Base-by-base conservation (phyloP, 1,139 yeast species). In the Scheffersomyces insectosa region DNA sequence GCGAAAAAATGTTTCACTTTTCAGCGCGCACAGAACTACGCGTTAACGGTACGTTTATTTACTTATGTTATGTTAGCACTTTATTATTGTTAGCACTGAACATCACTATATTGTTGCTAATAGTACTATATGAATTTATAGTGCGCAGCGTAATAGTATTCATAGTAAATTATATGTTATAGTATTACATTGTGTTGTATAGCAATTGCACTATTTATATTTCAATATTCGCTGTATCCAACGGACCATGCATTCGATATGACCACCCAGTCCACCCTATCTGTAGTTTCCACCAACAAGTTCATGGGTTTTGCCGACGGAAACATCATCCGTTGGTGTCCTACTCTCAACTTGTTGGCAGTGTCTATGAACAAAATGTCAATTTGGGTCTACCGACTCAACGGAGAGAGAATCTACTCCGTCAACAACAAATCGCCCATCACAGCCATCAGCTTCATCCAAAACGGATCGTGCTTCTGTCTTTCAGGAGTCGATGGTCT, bases 381-480 rank as follows among this genome's bases (percentile, higher is more conserved):
- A 8, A 68, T 80, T 15, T 70, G 79, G 73, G 75, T 80, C 12
- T 79, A 75, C 47, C 65, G 87, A 37, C 61, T 76, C 38, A 78
- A 77, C 47, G 86, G 85, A 0, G 81, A 78, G 47, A 57, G 80
- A 40, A 79, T 81, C 5, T 81, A 81, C 68, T 67, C 77, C 33
- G 63, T 75, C 38, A 74, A 66, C 55, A 65, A 67, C 49, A 63
- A 65, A 44, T 53, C 75, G 27, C 52, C 56, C 3, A 72, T 73
- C 12, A 57, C 63, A 5, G 56, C 63, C 9, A 61, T 78, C 5
- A 50, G 63, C 25, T 72, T 74, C 62, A 60, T 63, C 42, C 61
- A 62, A 6, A 62, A 64, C 46, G 79, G 79, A 2, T 60, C 62
- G 32, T 66, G 58, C 43, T 68, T 81, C 45, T 78, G 77, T 25